Conservation (phyloP, 208 protist genomes). For the Wallacemonas sp. region DNA sequence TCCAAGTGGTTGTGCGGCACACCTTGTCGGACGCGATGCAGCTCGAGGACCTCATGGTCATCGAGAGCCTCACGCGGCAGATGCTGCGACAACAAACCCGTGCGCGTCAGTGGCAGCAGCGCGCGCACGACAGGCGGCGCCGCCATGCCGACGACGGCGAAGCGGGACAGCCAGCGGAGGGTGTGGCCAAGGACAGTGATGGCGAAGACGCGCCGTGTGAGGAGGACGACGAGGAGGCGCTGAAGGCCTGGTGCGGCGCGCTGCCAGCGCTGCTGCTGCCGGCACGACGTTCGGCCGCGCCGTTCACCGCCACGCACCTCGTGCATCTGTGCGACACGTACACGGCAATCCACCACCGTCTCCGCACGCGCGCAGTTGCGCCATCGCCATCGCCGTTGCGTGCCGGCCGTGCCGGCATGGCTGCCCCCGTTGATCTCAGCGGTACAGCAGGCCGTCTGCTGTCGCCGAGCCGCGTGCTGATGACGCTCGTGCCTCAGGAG, state of each 20-base stretch:
- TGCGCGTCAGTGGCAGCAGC: neutral
- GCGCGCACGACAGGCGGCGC: neutral
- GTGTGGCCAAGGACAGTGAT: neutral
- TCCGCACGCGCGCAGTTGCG: neutral
- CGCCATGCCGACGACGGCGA: too few relatives aligned
- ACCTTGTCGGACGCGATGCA: constrained; percentile 36
- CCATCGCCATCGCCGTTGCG: neutral
- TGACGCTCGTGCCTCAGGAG: constrained; percentile 50
- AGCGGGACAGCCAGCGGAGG: too few relatives aligned
- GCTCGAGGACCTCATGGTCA: constrained; percentile 71
- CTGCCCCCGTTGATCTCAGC: too few relatives aligned
- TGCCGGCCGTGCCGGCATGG: too few relatives aligned
- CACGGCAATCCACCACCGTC: constrained; percentile 2
- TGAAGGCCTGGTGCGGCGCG: constrained; percentile 6
- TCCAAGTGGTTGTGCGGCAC: constrained; percentile 48
- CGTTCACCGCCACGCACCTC: constrained; percentile 23
- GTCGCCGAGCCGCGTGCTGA: constrained; percentile 38
- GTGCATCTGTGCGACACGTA: constrained; percentile 33
- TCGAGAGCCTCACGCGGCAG: constrained; percentile 50
- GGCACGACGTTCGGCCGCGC: constrained; percentile 1
- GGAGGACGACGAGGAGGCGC: constrained; percentile 4
- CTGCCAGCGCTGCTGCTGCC: constrained; percentile 20
- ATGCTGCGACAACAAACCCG: constrained; percentile 12
- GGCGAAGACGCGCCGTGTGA: neutral
- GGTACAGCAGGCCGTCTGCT: neutral